A percentile compares a stretch with the other conserved stretches of the same genome.
phyloP scores from a whole-genome alignment of 106 monocot species.

The Dioscorea zingiberensis region DNA sequence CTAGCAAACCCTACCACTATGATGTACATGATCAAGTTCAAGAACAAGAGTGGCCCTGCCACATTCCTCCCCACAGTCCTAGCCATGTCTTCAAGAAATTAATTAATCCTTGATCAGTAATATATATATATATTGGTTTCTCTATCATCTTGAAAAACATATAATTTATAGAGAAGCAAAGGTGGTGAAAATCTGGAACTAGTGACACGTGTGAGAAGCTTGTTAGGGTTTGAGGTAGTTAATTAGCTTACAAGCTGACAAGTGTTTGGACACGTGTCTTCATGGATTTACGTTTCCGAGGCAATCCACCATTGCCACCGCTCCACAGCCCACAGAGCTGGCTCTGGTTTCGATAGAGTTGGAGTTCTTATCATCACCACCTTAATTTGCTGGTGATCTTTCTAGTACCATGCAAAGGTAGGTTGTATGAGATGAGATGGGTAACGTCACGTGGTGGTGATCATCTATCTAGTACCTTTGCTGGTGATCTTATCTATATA shows the following conservation, averaged over 20 bases:
- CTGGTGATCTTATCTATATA: too few species aligned
- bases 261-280: background rate
- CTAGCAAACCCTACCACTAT: slow-evolving; percentile 54
- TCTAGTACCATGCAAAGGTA: too few species aligned
- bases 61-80: slow-evolving; percentile 17
- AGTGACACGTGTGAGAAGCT: background rate
- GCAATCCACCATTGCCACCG: too few species aligned
- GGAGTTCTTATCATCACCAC: too few species aligned
- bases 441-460: too few species aligned
- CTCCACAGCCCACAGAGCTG: too few species aligned
- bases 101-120: too few species aligned
- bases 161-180: background rate
- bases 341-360: too few species aligned
- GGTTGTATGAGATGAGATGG: too few species aligned
- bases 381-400: too few species aligned
- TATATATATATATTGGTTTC: too few species aligned
- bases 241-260: background rate
- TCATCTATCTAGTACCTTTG: too few species aligned
- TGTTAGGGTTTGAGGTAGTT: background rate
- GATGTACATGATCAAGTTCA: slow-evolving; percentile 57
- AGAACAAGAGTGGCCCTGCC: slow-evolving; percentile 47
- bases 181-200: background rate
- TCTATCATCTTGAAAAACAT: background rate
- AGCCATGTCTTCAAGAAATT: slow-evolving; percentile 1
- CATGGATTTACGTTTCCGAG: background rate